phyloP scores from a whole-genome alignment of 352 stramenopile genomes.

The Globisporangium okanoganense region DNA sequence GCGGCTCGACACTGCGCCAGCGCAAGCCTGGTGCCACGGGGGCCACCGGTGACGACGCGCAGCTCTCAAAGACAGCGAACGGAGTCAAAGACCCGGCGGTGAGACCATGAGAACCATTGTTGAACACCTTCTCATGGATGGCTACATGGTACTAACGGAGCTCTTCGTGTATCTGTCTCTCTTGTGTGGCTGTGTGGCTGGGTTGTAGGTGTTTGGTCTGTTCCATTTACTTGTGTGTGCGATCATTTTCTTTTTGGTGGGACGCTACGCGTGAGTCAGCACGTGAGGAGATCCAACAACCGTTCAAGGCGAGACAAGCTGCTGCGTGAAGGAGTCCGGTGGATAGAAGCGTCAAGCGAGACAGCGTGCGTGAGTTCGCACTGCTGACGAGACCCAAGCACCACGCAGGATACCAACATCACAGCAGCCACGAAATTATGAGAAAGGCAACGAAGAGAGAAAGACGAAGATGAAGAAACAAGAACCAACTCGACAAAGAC shows the following conservation, averaged over 20 bases:
- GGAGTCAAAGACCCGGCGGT: conserved; percentile 52
- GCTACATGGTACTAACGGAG: background rate
- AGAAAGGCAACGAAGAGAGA: background rate
- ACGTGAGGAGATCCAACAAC: background rate
- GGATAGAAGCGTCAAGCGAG: background rate
- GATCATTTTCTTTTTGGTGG: conserved; percentile 89
- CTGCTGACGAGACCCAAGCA: background rate
- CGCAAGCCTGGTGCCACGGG: conserved; percentile 44
- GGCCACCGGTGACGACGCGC: conserved; percentile 24
- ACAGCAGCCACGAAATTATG: background rate
- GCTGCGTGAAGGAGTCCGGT: background rate
- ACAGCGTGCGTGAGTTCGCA: background rate
- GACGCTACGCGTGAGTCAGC: conserved; percentile 67
- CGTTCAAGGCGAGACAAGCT: background rate
- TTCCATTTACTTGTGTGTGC: conserved; percentile 82
- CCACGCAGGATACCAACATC: background rate
- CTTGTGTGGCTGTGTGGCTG: background rate
- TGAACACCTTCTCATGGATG: background rate
- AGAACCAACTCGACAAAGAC: background rate
- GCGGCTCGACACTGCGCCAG: conserved; percentile 53
- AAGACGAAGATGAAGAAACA: background rate
- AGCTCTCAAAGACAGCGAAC: conserved; percentile 25
- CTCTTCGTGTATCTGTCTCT: background rate
- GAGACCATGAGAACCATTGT: conserved; percentile 11
- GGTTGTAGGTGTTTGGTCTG: conserved; percentile 60